Percentiles rank a stretch among this genome's conserved stretches.
phyloP scores from a whole-genome alignment of 2,329 filamentous ascomycete genomes.

The Fusarium vanettenii region DNA sequence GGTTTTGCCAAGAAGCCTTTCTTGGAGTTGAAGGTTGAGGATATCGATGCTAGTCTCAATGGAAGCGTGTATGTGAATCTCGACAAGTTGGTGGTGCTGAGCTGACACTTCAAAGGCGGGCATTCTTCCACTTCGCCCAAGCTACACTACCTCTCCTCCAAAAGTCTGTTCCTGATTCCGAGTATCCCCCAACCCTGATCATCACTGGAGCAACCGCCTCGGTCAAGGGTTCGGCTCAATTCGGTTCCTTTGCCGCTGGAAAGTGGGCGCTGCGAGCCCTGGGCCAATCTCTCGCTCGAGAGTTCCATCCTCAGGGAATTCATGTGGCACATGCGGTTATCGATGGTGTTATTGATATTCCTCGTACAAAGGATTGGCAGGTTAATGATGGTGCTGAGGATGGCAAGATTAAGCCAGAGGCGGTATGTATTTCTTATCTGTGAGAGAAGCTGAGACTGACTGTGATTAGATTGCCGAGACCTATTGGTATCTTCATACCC shows the following conservation, averaged over 20 bases:
- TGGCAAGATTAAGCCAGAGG: conserved; percentile 78
- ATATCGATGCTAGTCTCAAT: conserved; percentile 60
- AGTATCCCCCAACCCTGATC: conserved; percentile 80
- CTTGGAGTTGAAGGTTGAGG: conserved; percentile 63
- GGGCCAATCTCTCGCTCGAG: conserved; percentile 79
- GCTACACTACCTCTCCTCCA: conserved; percentile 77
- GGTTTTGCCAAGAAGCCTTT: conserved; percentile 67
- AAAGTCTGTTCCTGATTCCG: conserved; percentile 63
- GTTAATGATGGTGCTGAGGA: conserved; percentile 61
- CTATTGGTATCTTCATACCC: conserved; percentile 87
- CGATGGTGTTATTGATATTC: conserved; percentile 87
- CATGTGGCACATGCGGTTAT: conserved; percentile 87
- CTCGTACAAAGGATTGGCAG: conserved; percentile 68
- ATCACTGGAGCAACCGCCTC: conserved; percentile 90
- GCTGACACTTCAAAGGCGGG: conserved; percentile 58
- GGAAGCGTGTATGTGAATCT: conserved; percentile 59
- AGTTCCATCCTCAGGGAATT: conserved; percentile 86
- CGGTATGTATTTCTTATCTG: conserved; percentile 62
- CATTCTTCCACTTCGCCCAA: conserved; percentile 83
- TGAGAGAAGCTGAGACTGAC: background rate
- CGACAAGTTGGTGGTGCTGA: fast-evolving
- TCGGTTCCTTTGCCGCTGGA: conserved; percentile 78
- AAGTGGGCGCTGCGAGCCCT: conserved; percentile 85
- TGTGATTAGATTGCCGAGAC: conserved; percentile 79
- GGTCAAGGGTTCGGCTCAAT: conserved; percentile 75